A percentile compares a stretch with the other conserved stretches of the same genome.
Conservation (phyloP, 495 filamentous ascomycete species). For the Talaromyces adpressus region DNA sequence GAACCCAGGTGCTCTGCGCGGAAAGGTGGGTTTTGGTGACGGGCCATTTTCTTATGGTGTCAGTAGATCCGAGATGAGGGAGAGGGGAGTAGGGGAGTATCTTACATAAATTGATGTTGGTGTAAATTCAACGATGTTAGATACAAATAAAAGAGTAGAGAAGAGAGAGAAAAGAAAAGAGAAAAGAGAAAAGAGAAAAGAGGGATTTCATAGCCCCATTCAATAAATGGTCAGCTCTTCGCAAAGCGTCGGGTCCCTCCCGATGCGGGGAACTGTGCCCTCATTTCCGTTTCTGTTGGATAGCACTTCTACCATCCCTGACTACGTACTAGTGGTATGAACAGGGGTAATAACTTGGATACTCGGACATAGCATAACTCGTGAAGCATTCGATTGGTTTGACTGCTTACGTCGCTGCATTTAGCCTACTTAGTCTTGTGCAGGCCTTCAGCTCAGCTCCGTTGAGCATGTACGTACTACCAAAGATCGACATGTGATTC, state of each 20-base stretch:
- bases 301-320: not conserved
- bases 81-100: not conserved
- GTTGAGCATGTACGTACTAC: not conserved
- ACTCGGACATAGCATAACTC: not conserved
- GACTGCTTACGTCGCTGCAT: not conserved
- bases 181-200: not conserved
- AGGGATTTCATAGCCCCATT: not conserved
- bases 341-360: no score
- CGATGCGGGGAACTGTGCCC: slow-evolving; percentile 1
- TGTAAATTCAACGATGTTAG: not conserved
- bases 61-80: not conserved
- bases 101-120: not conserved
- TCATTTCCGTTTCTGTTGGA: not conserved
- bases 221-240: not conserved
- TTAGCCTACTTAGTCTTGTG: not conserved
- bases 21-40: slow-evolving; percentile 61
- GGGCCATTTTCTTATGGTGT: slow-evolving; percentile 2
- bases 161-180: not conserved
- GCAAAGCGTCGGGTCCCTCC: not conserved
- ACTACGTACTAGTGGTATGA: no score
- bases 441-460: no score
- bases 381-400: not conserved
- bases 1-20: slow-evolving; percentile 81
- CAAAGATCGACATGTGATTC: not conserved
- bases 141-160: not conserved